phyloP scores from a whole-genome alignment of 306 rosid genomes.

The Cicer chorassanicum region DNA sequence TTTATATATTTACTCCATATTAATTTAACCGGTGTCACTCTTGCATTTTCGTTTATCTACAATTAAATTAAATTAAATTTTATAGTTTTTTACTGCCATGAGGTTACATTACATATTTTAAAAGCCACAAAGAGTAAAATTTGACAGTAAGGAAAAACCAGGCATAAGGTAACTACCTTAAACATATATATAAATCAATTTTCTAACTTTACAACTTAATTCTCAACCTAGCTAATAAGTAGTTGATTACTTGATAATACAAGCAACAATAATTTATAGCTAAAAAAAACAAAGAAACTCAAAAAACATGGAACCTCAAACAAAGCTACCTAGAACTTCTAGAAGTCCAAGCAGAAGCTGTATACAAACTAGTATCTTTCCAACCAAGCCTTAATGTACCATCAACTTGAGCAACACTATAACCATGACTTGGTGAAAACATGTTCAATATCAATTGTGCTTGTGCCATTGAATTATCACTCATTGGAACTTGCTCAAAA shows the following conservation, averaged over 20 bases:
- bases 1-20: too few relatives aligned
- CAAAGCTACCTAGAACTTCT: constrained; percentile 35
- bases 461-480: constrained; percentile 81
- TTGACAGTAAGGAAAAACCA: too few relatives aligned
- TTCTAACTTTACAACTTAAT: constrained; percentile 39
- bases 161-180: too few relatives aligned
- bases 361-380: constrained; percentile 83
- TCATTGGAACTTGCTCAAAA: constrained; percentile 70
- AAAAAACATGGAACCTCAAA: constrained; percentile 10
- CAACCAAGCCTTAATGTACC: constrained; percentile 83
- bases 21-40: too few relatives aligned
- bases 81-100: too few relatives aligned
- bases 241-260: neutral
- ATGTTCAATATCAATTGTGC: constrained; percentile 83
- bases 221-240: constrained; percentile 10
- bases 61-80: too few relatives aligned
- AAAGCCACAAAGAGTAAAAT: too few relatives aligned
- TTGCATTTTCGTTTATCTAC: too few relatives aligned
- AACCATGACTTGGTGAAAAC: constrained; percentile 66
- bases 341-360: constrained; percentile 92
- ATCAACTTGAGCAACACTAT: constrained; percentile 75
- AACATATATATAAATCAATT: neutral
- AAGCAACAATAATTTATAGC: neutral
- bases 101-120: too few relatives aligned
- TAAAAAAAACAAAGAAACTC: neutral